These are phyloP conservation scores for Cymbopogon citratus DNA, from an alignment of 176 grass and related monocot genomes.

Conservation along the genomic window DNA sequence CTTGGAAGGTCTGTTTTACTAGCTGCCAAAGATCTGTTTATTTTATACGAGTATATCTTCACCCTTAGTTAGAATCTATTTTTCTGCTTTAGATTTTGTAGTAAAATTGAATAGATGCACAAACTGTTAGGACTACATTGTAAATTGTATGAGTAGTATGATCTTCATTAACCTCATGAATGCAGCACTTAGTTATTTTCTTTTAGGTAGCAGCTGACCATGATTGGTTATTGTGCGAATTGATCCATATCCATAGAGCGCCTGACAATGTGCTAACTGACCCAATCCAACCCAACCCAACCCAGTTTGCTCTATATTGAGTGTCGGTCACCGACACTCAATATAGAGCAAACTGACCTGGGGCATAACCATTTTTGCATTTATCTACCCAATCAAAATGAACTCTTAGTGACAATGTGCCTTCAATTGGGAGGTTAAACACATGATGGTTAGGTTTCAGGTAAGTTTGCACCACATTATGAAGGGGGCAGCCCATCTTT, in stretches of 20 bases:
- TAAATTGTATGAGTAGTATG: too few relatives aligned
- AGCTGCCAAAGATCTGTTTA: constrained; percentile 16
- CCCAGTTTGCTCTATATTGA: too few relatives aligned
- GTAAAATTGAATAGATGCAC: neutral
- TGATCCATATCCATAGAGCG: too few relatives aligned
- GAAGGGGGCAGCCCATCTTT: neutral
- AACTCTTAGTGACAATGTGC: neutral
- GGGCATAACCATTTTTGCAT: neutral
- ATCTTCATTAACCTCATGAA: too few relatives aligned
- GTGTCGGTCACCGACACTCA: too few relatives aligned
- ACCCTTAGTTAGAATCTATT: neutral
- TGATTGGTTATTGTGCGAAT: too few relatives aligned
- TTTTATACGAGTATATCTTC: neutral
- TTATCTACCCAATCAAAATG: neutral
- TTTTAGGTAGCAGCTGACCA: too few relatives aligned
- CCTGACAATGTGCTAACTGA: too few relatives aligned
- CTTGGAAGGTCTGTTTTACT: constrained; percentile 73
- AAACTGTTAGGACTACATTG: neutral
- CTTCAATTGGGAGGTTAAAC: neutral
- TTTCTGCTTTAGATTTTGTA: neutral
- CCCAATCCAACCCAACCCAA: too few relatives aligned
- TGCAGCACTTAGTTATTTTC: too few relatives aligned
- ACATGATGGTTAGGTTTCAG: neutral
- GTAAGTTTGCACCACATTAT: neutral
- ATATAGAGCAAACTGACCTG: neutral